Evolutionary conservation across 192 early-diverging fungal genomes (phyloP).

Genomic region (Podila horticola): DNA sequence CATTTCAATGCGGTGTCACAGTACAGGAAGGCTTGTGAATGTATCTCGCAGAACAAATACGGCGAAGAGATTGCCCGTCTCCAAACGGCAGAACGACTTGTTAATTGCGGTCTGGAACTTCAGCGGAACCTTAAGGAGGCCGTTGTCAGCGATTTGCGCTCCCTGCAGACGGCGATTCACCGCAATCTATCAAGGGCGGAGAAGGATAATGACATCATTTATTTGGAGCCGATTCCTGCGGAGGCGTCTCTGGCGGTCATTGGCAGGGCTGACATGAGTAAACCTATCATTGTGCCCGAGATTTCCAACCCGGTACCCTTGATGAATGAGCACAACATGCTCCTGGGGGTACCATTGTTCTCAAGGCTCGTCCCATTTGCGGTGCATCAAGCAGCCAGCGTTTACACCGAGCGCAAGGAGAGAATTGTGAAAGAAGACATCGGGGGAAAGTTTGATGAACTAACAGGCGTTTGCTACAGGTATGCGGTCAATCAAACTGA

Average conservation of each 20-base stretch:
- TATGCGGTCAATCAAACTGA: constrained; percentile 10
- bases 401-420: constrained; percentile 88
- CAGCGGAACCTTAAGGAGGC: constrained; percentile 49
- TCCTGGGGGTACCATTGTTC: constrained; percentile 81
- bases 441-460: constrained; percentile 70
- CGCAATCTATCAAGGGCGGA: constrained; percentile 70
- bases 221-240: constrained; percentile 81
- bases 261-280: constrained; percentile 77
- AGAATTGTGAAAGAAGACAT: constrained; percentile 76
- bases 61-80: constrained; percentile 90
- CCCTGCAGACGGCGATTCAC: constrained; percentile 59
- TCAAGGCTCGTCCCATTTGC: constrained; percentile 89
- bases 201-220: constrained; percentile 94
- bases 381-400: constrained; percentile 88
- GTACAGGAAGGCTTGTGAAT: constrained; percentile 79
- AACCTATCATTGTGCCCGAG: constrained; percentile 63
- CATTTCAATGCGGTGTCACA: constrained; percentile 85
- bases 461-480: constrained; percentile 75
- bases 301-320: constrained; percentile 74
- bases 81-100: constrained; percentile 59
- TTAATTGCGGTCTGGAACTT: constrained; percentile 55
- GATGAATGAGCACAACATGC: constrained; percentile 61
- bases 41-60: constrained; percentile 76
- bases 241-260: constrained; percentile 68
- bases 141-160: constrained; percentile 53